phyloP scores from a whole-genome alignment of 2,329 filamentous ascomycete species.

The Aquanectria penicillioides region DNA sequence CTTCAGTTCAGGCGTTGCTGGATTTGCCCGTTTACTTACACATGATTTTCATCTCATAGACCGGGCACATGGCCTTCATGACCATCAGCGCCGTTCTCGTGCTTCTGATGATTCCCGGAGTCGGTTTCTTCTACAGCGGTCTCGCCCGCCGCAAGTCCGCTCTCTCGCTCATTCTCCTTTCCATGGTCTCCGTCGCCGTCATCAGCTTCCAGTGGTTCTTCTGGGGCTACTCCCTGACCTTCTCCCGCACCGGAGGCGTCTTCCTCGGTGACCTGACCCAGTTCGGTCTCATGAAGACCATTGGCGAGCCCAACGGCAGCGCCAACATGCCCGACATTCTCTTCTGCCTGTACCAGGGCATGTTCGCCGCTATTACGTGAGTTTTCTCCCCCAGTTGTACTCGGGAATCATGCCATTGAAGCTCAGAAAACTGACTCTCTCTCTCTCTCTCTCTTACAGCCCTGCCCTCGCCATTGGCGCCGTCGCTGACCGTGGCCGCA shows the following conservation, averaged over 20 bases:
- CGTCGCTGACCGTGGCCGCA: constrained; percentile 69
- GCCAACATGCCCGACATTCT: constrained; percentile 80
- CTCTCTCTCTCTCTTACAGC: constrained; percentile 43
- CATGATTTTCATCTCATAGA: constrained; percentile 53
- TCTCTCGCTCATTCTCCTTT: constrained; percentile 85
- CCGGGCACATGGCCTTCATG: constrained; percentile 86
- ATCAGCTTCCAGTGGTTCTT: constrained; percentile 95
- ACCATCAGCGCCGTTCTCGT: constrained; percentile 81
- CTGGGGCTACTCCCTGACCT: constrained; percentile 90
- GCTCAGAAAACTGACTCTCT: not conserved
- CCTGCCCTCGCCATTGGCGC: constrained; percentile 68
- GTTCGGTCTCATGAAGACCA: constrained; percentile 82
- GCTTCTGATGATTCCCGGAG: constrained; percentile 91
- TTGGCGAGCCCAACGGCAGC: constrained; percentile 80
- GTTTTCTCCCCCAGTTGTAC: too few species aligned
- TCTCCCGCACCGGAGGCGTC: constrained; percentile 80
- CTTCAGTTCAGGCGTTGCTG: too few species aligned
- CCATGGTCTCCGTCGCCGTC: constrained; percentile 82
- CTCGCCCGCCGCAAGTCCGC: constrained; percentile 90
- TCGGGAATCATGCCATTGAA: too few species aligned
- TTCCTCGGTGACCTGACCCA: constrained; percentile 85
- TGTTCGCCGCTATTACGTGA: constrained; percentile 90
- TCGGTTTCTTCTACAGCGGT: constrained; percentile 95
- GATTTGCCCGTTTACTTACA: too few species aligned
- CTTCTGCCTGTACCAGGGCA: constrained; percentile 87